Evolutionary conservation across 352 stramenopile genomes (phyloP).

Genomic region (Pythium volutum): DNA sequence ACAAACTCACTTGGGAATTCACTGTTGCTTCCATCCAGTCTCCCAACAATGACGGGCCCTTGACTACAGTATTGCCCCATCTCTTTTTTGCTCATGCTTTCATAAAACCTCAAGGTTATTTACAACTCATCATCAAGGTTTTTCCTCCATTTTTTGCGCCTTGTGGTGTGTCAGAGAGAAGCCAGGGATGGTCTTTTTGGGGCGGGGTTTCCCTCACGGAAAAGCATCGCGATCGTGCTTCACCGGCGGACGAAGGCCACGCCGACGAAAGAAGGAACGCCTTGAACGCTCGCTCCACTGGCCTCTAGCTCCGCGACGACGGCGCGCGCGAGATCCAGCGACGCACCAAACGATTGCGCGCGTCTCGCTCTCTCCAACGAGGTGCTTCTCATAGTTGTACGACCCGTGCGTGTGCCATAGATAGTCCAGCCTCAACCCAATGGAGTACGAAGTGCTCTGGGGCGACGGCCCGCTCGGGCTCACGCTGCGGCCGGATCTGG

Average conservation of each 20-base stretch:
- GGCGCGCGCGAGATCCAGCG: neutral
- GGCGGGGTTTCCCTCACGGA: constrained; percentile 20
- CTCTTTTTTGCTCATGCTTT: neutral
- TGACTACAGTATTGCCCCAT: too few species aligned
- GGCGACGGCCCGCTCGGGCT: constrained; percentile 77
- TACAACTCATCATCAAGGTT: constrained; percentile 1
- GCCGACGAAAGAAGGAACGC: constrained; percentile 1
- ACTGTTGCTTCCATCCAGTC: neutral
- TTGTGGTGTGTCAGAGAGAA: constrained; percentile 26
- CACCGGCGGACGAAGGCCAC: neutral
- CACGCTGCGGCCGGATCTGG: constrained; percentile 77
- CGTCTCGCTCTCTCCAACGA: constrained; percentile 2
- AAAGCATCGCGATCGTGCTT: constrained; percentile 17
- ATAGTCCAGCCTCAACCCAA: constrained; percentile 17
- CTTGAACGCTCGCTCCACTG: neutral
- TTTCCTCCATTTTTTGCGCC: constrained; percentile 7
- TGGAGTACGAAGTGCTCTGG: constrained; percentile 89
- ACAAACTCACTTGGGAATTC: too few species aligned
- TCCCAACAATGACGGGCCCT: too few species aligned
- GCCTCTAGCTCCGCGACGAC: constrained; percentile 12
- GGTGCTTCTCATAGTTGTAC: neutral
- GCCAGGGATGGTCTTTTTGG: constrained; percentile 8
- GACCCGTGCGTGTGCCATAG: neutral
- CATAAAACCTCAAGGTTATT: constrained; percentile 18
- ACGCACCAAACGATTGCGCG: neutral